These are phyloP conservation scores for Phytophthora palmivora DNA, from an alignment of 352 stramenopile species.

Conservation along the genomic window DNA sequence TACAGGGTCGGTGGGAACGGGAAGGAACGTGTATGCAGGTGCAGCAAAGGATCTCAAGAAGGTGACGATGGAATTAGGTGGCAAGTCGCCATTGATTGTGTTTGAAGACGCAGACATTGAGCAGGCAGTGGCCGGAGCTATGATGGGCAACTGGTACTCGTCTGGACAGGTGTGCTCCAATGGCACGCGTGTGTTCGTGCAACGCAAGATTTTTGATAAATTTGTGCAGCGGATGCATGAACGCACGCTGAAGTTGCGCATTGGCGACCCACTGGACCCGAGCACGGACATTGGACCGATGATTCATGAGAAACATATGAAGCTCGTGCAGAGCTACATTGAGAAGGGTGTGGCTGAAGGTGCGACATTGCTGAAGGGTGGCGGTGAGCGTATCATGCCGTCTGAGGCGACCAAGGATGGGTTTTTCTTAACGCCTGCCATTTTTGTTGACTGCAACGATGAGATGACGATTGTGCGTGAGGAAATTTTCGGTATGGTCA, in stretches of 20 bases:
- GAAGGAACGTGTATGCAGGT: constrained; percentile 69
- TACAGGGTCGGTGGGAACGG: constrained; percentile 82
- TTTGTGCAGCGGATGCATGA: constrained; percentile 86
- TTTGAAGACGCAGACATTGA: constrained; percentile 89
- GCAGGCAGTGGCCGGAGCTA: constrained; percentile 75
- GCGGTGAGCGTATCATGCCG: constrained; percentile 61
- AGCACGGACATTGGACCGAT: constrained; percentile 88
- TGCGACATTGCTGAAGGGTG: constrained; percentile 65
- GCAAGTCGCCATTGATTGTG: constrained; percentile 90
- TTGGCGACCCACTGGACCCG: constrained; percentile 87
- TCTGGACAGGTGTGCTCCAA: constrained; percentile 92
- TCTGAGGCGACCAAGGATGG: constrained; percentile 60
- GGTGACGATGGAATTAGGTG: constrained; percentile 91
- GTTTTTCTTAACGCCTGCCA: constrained; percentile 91
- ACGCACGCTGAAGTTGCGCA: constrained; percentile 71
- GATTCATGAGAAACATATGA: constrained; percentile 86
- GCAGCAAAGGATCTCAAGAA: constrained; percentile 86
- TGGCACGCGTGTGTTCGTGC: constrained; percentile 91
- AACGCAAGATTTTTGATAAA: constrained; percentile 78
- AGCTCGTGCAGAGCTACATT: constrained; percentile 79
- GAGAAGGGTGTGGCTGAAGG: constrained; percentile 59
- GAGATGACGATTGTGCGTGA: constrained; percentile 90
- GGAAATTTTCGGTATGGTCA: constrained; percentile 89
- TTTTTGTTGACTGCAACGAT: constrained; percentile 90
- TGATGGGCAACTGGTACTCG: constrained; percentile 91